These are phyloP conservation scores for Plantago lanceolata DNA, from an alignment of 305 asterid genomes.

Conservation along the genomic window DNA sequence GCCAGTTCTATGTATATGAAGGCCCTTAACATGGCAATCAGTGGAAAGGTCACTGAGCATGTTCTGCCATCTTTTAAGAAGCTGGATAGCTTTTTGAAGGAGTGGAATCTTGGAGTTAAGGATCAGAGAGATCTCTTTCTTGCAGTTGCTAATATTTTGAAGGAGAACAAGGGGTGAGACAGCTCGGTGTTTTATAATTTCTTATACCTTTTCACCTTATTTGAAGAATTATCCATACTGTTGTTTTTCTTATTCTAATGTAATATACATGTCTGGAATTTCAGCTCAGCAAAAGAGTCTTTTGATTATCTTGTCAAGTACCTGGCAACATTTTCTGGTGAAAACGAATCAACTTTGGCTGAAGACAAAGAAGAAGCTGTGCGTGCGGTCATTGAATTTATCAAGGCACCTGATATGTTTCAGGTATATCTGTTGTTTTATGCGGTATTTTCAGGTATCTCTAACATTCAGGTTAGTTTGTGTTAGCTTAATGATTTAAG, in stretches of 20 bases:
- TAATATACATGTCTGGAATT: conserved; percentile 23
- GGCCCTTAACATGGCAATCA: conserved; percentile 70
- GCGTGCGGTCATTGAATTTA: conserved; percentile 65
- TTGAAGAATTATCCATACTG: neutral
- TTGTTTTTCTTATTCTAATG: neutral
- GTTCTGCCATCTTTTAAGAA: conserved; percentile 65
- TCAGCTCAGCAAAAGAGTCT: conserved; percentile 69
- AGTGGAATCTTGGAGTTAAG: conserved; percentile 75
- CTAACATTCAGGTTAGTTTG: conserved; percentile 63
- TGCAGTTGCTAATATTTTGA: conserved; percentile 54
- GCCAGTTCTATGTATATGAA: conserved; percentile 84
- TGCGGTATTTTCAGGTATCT: too few species aligned
- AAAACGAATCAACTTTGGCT: conserved; percentile 44
- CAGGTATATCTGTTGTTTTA: conserved; percentile 71
- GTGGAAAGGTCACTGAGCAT: conserved; percentile 71
- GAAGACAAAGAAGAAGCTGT: conserved; percentile 91
- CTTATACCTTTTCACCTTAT: neutral
- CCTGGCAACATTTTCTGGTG: conserved; percentile 75
- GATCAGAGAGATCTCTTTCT: conserved; percentile 80
- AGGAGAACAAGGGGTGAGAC: conserved; percentile 70
- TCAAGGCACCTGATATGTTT: conserved; percentile 78
- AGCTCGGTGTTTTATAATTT: neutral
- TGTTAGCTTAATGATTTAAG: conserved; percentile 13
- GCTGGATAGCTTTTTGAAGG: conserved; percentile 61
- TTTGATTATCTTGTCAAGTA: conserved; percentile 71